phyloP scores from a whole-genome alignment of 805 yeast species.

The Saccharomyces paradoxus region DNA sequence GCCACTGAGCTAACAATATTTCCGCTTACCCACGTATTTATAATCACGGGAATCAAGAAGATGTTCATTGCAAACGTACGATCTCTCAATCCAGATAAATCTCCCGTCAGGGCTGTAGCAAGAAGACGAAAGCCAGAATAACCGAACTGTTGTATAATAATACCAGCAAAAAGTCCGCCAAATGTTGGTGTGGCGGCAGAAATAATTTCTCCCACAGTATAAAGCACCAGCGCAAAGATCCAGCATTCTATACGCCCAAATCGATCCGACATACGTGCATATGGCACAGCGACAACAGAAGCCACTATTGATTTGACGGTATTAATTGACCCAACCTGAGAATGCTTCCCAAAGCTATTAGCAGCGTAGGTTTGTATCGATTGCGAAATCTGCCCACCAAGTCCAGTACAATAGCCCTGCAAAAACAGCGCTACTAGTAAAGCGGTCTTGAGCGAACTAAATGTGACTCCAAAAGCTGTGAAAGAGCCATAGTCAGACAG shows the following conservation, averaged over 20 bases:
- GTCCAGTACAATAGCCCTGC: conserved; percentile 1
- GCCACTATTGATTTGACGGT: background rate
- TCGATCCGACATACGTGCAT: background rate
- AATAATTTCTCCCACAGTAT: background rate
- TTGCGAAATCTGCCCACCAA: conserved; percentile 1
- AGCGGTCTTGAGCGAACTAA: conserved; percentile 1
- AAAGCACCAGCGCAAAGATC: background rate
- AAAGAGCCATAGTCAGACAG: background rate
- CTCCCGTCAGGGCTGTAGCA: background rate
- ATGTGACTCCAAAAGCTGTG: conserved; percentile 1
- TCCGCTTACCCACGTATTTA: conserved; percentile 60
- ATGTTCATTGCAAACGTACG: conserved; percentile 3
- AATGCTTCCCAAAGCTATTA: background rate
- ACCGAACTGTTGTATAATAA: background rate
- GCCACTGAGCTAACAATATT: conserved; percentile 32
- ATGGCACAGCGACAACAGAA: background rate
- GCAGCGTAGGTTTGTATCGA: background rate
- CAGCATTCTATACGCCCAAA: background rate
- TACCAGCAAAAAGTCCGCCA: background rate
- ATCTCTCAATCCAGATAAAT: background rate
- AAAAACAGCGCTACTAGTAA: background rate
- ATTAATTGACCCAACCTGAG: background rate
- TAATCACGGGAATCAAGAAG: conserved; percentile 40
- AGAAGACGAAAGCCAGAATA: background rate
- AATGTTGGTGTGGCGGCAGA: background rate